Evolutionary conservation across 2,329 filamentous ascomycete species (phyloP).

Genomic region (Arthrinium phaeospermum): DNA sequence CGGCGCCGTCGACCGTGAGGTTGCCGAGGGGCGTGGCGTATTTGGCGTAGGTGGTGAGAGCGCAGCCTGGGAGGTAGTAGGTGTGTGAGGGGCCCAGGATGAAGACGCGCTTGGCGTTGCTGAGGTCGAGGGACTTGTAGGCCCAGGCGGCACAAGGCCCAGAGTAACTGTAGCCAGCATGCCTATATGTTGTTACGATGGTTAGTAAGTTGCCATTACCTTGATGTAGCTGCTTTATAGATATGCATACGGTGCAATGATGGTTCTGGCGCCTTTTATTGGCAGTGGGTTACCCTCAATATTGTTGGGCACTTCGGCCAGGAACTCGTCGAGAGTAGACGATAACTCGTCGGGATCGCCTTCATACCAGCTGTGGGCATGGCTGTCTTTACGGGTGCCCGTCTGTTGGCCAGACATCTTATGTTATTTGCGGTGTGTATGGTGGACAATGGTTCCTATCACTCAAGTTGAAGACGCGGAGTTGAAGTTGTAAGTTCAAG

Average conservation of each 20-base stretch:
- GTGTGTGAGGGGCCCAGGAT: constrained; percentile 93
- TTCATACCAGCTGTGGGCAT: constrained; percentile 90
- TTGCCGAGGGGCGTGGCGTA: constrained; percentile 80
- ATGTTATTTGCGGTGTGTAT: not conserved
- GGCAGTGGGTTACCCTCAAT: constrained; percentile 69
- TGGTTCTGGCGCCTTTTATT: constrained; percentile 74
- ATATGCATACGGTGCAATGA: constrained; percentile 82
- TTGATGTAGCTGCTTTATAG: not conserved
- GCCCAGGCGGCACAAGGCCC: constrained; percentile 93
- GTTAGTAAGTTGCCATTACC: constrained; percentile 16
- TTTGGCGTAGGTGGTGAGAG: constrained; percentile 72
- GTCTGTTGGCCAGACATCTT: constrained; percentile 21
- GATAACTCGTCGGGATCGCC: constrained; percentile 64
- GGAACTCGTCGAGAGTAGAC: constrained; percentile 73
- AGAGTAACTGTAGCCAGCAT: constrained; percentile 93
- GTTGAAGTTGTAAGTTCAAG: not conserved
- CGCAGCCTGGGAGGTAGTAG: constrained; percentile 77
- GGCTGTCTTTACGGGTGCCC: constrained; percentile 62
- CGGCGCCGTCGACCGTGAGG: constrained; percentile 66
- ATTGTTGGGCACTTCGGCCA: constrained; percentile 71
- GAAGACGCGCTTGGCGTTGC: constrained; percentile 84
- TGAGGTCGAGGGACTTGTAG: constrained; percentile 86
- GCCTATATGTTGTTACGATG: constrained; percentile 57
- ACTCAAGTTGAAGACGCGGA: not conserved
- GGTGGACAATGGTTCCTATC: not conserved